Base-by-base conservation (phyloP, 164 flowering plant species). In the Amborella trichopoda region DNA sequence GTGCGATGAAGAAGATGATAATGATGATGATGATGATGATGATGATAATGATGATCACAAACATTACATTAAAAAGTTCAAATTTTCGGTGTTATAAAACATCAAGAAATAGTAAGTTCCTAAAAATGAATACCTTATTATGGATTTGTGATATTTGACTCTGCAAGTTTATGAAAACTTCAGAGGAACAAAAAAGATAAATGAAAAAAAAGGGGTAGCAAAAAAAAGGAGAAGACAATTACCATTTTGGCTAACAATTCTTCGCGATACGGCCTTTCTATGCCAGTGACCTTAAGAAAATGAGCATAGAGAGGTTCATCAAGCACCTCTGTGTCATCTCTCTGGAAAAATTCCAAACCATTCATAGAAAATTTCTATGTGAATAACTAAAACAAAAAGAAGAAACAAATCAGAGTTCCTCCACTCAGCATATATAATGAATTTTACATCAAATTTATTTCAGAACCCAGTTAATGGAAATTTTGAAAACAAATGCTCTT, bases 281-380 rank as follows among this genome's bases (percentile, higher is more conserved):
- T 62, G 34, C 88, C 94, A 18, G 83, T 78, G 8, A 67, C 80
- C 22, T 66, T 69, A 48, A 91, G 75, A 46, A 68, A 84, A 62
- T 72, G 54, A 32, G 94, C 84, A 67, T 91, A 91, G 6, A 91
- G 80, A 3, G 99, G 99, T 68, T 91, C 99, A 64, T 91, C 99
- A 43, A 87, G 80, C 66, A 87, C 94, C 66, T 91, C 96, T n/a
- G 48, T 76, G 58, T 91, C 96, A 74, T 91, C 91, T 70, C 90
- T 70, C 90, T 81, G 41, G 16, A 6, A n/a, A 37, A 18, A 37
- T 14, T 8, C 16, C 16, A 37, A 37, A 14, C n/a, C n/a, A n/a
- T n/a, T n/a, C n/a, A n/a, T n/a, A n/a, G n/a, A n/a, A n/a, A n/a
- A n/a, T n/a, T n/a, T n/a, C n/a, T n/a, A n/a, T n/a, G n/a, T n/a